phyloP scores from a whole-genome alignment of 2,329 filamentous ascomycete species.

The Didymella sp. region DNA sequence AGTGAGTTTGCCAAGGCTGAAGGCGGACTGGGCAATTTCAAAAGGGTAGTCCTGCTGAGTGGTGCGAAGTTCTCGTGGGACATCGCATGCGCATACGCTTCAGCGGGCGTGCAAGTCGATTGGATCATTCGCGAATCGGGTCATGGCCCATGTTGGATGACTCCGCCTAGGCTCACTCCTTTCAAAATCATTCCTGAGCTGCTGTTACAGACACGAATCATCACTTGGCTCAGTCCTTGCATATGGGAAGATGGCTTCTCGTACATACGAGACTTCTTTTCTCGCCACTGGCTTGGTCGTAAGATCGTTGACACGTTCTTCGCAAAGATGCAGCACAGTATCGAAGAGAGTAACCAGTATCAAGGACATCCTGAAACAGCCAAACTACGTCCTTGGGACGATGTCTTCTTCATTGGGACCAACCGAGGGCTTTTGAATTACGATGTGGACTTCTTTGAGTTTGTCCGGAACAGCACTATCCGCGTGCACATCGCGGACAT shows the following conservation, averaged over 20 bases:
- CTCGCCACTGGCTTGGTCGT: constrained; percentile 63
- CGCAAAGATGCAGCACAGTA: constrained; percentile 61
- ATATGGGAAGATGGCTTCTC: constrained; percentile 72
- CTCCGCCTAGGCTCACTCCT: constrained; percentile 68
- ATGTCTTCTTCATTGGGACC: constrained; percentile 61
- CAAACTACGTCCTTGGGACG: constrained; percentile 53
- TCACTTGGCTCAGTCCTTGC: constrained; percentile 78
- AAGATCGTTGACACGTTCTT: constrained; percentile 64
- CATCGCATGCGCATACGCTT: constrained; percentile 64
- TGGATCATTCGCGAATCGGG: constrained; percentile 64
- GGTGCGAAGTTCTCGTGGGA: constrained; percentile 71
- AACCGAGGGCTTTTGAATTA: constrained; percentile 68
- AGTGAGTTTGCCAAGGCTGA: constrained; percentile 59
- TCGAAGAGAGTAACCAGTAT: constrained; percentile 56
- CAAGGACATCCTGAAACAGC: constrained; percentile 50
- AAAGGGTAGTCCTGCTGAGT: constrained; percentile 60
- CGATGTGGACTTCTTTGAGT: constrained; percentile 62
- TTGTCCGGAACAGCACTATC: constrained; percentile 61
- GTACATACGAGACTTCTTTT: constrained; percentile 62
- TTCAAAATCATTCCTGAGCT: constrained; percentile 71
- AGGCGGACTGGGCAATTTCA: constrained; percentile 46
- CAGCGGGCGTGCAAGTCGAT: constrained; percentile 60
- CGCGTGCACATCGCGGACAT: constrained; percentile 65
- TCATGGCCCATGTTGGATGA: constrained; percentile 66
- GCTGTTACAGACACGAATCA: constrained; percentile 67